Percentiles rank a stretch among this genome's conserved stretches.
Evolutionary conservation across 2,329 filamentous ascomycete genomes (phyloP).

Genomic region (Paracamarosporium sp.): DNA sequence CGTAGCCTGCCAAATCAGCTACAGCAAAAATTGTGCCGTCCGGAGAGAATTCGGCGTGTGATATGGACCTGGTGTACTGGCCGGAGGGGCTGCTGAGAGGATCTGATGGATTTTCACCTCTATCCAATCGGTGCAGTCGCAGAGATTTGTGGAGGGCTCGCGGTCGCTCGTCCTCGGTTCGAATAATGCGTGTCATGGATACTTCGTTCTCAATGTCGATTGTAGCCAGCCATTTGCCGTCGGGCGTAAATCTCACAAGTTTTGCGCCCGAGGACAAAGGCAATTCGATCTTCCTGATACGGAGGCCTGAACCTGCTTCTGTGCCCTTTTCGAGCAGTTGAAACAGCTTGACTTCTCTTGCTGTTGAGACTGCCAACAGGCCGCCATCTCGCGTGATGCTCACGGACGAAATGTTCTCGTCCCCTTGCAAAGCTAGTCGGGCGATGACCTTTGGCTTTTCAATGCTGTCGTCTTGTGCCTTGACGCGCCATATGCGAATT

Average conservation of each 20-base stretch:
- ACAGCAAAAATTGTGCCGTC: constrained; percentile 81
- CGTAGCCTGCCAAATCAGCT: constrained; percentile 81
- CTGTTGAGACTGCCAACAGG: constrained; percentile 78
- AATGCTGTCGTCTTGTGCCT: constrained; percentile 53
- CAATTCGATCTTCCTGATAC: constrained; percentile 73
- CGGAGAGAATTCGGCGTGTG: constrained; percentile 76
- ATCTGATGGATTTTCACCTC: constrained; percentile 31
- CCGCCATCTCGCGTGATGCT: constrained; percentile 74
- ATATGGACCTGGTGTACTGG: constrained; percentile 78
- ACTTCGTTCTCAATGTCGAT: constrained; percentile 55
- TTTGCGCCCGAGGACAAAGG: constrained; percentile 72
- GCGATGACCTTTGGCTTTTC: constrained; percentile 53
- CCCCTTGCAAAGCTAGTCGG: constrained; percentile 58
- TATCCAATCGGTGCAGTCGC: constrained; percentile 47
- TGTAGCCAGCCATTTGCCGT: constrained; percentile 72
- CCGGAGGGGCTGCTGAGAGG: constrained; percentile 70
- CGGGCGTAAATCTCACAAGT: constrained; percentile 71
- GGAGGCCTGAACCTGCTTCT: constrained; percentile 65
- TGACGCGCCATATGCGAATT: constrained; percentile 79
- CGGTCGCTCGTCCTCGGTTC: constrained; percentile 49
- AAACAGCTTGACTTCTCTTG: constrained; percentile 78
- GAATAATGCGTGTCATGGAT: constrained; percentile 55
- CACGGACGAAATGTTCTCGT: constrained; percentile 82
- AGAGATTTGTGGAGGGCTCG: constrained; percentile 46
- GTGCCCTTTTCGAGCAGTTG: constrained; percentile 64